Conservation (phyloP, 306 rosid species). For the Cicer bijugum region DNA sequence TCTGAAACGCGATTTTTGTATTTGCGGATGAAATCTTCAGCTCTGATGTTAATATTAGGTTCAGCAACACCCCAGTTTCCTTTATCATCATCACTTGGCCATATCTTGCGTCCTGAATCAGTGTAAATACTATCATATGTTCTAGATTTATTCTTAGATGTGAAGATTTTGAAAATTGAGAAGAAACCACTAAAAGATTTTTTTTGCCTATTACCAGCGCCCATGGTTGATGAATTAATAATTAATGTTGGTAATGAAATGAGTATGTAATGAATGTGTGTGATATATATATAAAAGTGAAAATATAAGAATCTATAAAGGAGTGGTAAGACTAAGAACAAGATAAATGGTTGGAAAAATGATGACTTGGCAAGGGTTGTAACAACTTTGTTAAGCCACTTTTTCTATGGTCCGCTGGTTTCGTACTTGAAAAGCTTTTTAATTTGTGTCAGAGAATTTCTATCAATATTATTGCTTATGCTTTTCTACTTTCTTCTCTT, state of each 20-base stretch:
- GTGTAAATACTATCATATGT: slow-evolving; percentile 25
- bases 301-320: slow-evolving; percentile 38
- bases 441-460: not conserved
- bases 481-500: slow-evolving; percentile 36
- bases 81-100: slow-evolving; percentile 69
- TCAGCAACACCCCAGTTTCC: slow-evolving; percentile 61
- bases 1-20: slow-evolving; percentile 55
- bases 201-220: slow-evolving; percentile 49
- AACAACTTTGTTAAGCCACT: slow-evolving; percentile 35
- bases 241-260: slow-evolving; percentile 21
- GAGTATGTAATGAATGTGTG: not conserved
- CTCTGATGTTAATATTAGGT: slow-evolving; percentile 61
- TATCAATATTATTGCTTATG: slow-evolving; percentile 43
- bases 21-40: slow-evolving; percentile 54
- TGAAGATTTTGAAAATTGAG: slow-evolving; percentile 62
- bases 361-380: slow-evolving; percentile 23
- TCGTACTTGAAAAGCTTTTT: slow-evolving; percentile 35
- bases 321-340: slow-evolving; percentile 17
- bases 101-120: slow-evolving; percentile 46
- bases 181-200: slow-evolving; percentile 53
- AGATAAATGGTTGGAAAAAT: slow-evolving; percentile 39
- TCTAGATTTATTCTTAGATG: slow-evolving; percentile 43
- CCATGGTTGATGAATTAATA: slow-evolving; percentile 49
- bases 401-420: slow-evolving; percentile 50
- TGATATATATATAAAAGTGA: slow-evolving; percentile 2